A percentile compares a stretch with the other conserved stretches of the same genome.
phyloP scores from a whole-genome alignment of 768 basidiomycete genomes.

The Collybia sordida region DNA sequence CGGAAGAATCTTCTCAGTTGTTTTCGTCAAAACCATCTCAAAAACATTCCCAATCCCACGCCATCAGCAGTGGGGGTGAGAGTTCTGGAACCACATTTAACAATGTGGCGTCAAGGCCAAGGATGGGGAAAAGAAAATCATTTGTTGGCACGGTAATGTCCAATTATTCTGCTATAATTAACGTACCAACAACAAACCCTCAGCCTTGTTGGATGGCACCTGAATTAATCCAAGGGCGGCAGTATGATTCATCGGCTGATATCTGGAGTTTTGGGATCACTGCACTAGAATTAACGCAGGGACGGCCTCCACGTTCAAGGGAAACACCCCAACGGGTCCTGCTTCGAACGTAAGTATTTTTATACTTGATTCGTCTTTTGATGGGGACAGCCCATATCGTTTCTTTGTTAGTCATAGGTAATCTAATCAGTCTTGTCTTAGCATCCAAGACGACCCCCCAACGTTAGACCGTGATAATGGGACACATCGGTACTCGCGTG shows the following conservation, averaged over 20 bases:
- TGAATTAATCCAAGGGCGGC: constrained; percentile 81
- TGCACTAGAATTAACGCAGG: constrained; percentile 86
- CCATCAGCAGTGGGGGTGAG: constrained; percentile 7
- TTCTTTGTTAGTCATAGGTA: constrained; percentile 1
- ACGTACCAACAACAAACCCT: not conserved
- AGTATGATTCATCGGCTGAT: constrained; percentile 86
- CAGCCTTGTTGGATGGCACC: constrained; percentile 98
- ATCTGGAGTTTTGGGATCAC: constrained; percentile 98
- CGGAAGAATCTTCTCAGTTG: constrained; percentile 55
- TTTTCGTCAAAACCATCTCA: constrained; percentile 22
- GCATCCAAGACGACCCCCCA: constrained; percentile 78
- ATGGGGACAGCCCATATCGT: not conserved
- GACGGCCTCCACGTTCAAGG: constrained; percentile 81
- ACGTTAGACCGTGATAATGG: constrained; percentile 74
- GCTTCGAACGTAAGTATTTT: constrained; percentile 57
- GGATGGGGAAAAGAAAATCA: constrained; percentile 78
- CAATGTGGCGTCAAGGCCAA: constrained; percentile 21
- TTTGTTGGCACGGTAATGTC: constrained; percentile 85
- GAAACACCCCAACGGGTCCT: constrained; percentile 74
- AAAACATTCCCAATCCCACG: constrained; percentile 18
- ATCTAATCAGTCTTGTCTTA: constrained; percentile 21
- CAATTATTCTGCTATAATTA: constrained; percentile 2
- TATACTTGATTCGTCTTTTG: not conserved
- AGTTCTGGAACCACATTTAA: not conserved
- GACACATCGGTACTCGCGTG: constrained; percentile 70